Evolutionary conservation across 2,329 filamentous ascomycete species (phyloP).

Genomic region (Xylariaceae sp.): DNA sequence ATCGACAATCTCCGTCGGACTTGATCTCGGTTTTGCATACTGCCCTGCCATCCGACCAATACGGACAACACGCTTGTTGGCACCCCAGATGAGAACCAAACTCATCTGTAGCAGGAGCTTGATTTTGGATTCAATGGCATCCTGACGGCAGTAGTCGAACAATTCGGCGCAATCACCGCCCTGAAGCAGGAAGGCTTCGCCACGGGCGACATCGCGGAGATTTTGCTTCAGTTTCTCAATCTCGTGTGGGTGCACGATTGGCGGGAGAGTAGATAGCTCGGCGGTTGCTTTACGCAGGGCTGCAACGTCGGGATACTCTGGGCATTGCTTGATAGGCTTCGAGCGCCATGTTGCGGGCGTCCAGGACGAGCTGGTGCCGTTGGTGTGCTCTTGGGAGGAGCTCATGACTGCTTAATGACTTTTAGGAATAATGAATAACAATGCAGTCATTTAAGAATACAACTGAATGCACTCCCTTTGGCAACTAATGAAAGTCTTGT

Average conservation of each 20-base stretch:
- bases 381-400: too few relatives aligned
- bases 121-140: constrained; percentile 90
- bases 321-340: constrained; percentile 75
- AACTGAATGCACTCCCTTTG: too few relatives aligned
- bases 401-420: too few relatives aligned
- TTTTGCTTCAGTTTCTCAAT: constrained; percentile 75
- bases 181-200: constrained; percentile 90
- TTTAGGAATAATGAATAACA: too few relatives aligned
- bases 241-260: constrained; percentile 74
- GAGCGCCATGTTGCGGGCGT: constrained; percentile 66
- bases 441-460: too few relatives aligned
- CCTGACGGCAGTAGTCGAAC: constrained; percentile 91
- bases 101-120: constrained; percentile 97
- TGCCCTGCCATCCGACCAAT: constrained; percentile 96
- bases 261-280: constrained; percentile 67
- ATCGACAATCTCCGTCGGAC: constrained; percentile 75
- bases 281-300: constrained; percentile 56
- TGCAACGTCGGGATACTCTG: constrained; percentile 61
- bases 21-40: constrained; percentile 93
- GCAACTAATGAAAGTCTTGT: too few relatives aligned
- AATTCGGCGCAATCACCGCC: constrained; percentile 96
- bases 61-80: constrained; percentile 76
- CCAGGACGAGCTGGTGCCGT: constrained; percentile 39
- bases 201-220: constrained; percentile 80
- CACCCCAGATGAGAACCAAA: constrained; percentile 87